Conservation (phyloP, 768 basidiomycete species). For the Filobasidium floriforme region DNA sequence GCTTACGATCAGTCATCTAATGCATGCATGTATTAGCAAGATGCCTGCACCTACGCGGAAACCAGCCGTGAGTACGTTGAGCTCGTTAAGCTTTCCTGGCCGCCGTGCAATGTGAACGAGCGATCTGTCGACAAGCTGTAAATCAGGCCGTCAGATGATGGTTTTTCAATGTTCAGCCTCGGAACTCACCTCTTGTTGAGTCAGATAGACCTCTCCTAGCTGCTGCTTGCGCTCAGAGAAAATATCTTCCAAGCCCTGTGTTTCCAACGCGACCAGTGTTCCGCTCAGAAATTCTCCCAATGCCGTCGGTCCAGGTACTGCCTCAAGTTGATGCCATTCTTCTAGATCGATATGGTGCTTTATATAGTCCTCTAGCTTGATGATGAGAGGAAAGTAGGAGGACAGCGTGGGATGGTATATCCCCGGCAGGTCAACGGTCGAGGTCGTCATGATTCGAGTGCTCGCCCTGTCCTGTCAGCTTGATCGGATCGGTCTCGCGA, state of each 20-base stretch:
- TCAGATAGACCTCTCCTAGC: constrained; percentile 15
- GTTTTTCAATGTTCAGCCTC: background rate
- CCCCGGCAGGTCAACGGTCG: background rate
- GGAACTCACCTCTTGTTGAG: constrained; percentile 10
- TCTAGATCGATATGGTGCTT: background rate
- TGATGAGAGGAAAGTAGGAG: constrained; percentile 30
- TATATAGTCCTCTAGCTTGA: constrained; percentile 23
- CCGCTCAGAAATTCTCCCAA: background rate
- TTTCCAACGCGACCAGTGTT: background rate
- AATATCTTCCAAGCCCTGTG: constrained; percentile 2
- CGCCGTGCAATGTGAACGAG: constrained; percentile 3
- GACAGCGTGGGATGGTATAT: constrained; percentile 34
- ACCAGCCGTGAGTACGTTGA: constrained; percentile 20
- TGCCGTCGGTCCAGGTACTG: too few species aligned
- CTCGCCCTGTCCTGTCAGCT: background rate
- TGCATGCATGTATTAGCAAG: too few species aligned
- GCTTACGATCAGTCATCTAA: too few species aligned
- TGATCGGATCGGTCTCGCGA: background rate
- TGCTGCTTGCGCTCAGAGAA: background rate
- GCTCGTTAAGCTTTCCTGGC: constrained; percentile 16
- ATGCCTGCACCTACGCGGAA: background rate
- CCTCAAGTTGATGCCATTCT: background rate
- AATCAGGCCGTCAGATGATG: background rate
- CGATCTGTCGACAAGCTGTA: background rate
- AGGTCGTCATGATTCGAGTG: background rate